Evolutionary conservation across 2,329 filamentous ascomycete genomes (phyloP).

Genomic region (Karstenula rhodostoma): DNA sequence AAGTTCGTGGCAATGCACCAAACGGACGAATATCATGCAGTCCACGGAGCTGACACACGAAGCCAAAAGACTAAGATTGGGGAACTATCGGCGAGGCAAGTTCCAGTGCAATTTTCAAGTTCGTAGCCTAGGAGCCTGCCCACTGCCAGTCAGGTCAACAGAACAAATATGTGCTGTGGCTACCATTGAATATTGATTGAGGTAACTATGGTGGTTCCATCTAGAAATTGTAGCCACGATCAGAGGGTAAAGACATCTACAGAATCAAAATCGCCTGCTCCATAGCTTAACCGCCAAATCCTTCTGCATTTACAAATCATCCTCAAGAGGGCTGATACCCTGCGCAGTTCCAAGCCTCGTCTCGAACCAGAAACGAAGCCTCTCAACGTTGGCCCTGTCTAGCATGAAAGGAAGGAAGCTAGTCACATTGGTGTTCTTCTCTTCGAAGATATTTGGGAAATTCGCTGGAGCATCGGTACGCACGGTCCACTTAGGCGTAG

Average conservation of each 20-base stretch:
- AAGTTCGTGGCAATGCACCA: too few relatives aligned
- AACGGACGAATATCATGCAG: too few relatives aligned
- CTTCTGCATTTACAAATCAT: constrained; percentile 25
- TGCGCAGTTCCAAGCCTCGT: constrained; percentile 53
- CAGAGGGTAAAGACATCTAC: neutral
- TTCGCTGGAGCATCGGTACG: constrained; percentile 46
- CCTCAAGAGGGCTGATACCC: constrained; percentile 52
- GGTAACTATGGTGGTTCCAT: too few relatives aligned
- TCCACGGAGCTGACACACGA: too few relatives aligned
- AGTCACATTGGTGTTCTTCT: constrained; percentile 42
- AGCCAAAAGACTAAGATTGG: too few relatives aligned
- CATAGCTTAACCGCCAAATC: neutral
- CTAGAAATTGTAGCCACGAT: too few relatives aligned
- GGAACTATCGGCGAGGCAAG: too few relatives aligned
- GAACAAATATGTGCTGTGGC: too few relatives aligned
- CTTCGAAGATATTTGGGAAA: constrained; percentile 40
- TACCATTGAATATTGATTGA: neutral
- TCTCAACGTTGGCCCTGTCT: constrained; percentile 54
- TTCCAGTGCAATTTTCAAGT: too few relatives aligned
- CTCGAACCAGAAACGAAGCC: constrained; percentile 55
- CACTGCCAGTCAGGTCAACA: too few relatives aligned
- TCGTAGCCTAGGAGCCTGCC: too few relatives aligned
- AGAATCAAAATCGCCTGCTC: neutral
- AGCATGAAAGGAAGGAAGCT: constrained; percentile 44
- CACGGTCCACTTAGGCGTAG: constrained; percentile 46